Percentiles rank a stretch among this genome's conserved stretches.
These are phyloP conservation scores for Arabidopsis suecica DNA, from an alignment of 345 rosid species.

Conservation along the genomic window DNA sequence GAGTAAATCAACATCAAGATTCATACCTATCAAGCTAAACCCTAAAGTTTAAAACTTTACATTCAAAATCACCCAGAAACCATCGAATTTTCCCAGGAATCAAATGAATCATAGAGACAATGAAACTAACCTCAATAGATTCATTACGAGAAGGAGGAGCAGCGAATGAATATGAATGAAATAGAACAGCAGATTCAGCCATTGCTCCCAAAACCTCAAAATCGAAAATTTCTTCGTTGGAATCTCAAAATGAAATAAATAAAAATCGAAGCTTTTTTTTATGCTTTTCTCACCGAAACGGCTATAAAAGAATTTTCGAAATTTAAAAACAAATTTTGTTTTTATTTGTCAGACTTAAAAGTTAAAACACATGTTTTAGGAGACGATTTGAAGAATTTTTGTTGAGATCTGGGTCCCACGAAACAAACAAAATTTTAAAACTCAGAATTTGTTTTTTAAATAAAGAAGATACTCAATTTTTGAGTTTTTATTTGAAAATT, in stretches of 20 bases:
- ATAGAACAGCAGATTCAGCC: constrained; percentile 81
- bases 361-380: constrained; percentile 24
- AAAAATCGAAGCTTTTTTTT: neutral
- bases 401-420: constrained; percentile 35
- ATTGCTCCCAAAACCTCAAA: constrained; percentile 41
- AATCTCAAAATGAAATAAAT: neutral
- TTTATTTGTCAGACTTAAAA: neutral
- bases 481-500: neutral
- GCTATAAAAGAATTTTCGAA: constrained; percentile 9
- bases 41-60: neutral
- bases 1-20: neutral
- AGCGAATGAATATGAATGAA: constrained; percentile 75
- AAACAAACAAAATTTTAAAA: neutral
- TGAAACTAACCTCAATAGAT: constrained; percentile 60
- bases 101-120: neutral
- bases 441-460: neutral
- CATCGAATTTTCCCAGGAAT: neutral
- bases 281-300: neutral
- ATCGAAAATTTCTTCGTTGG: neutral
- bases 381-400: neutral
- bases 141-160: constrained; percentile 57
- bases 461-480: neutral
- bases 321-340: neutral
- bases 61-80: neutral
- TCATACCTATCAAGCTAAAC: neutral